Conservation (phyloP, 78 protist species). For the Guillardia theta region DNA sequence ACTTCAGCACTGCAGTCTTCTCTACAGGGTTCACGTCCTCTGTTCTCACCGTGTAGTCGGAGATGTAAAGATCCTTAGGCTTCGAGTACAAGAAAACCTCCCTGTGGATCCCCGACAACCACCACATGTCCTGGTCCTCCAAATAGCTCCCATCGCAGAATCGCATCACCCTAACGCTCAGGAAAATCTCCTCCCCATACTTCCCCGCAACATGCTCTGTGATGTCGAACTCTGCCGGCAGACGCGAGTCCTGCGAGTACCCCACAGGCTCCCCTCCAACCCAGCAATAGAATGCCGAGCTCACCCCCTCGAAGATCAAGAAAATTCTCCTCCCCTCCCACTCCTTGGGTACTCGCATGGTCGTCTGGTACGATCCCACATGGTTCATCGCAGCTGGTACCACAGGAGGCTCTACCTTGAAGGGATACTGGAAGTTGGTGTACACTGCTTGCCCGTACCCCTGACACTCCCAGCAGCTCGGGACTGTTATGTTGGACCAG, state of each 20-base stretch:
- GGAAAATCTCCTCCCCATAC: background rate
- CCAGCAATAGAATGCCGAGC: background rate
- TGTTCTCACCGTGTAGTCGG: background rate
- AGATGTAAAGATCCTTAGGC: background rate
- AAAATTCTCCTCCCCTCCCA: background rate
- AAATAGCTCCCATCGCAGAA: constrained; percentile 17
- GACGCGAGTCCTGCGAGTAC: constrained; percentile 38
- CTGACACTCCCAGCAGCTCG: background rate
- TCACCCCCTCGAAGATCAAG: background rate
- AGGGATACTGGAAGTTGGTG: constrained; percentile 34
- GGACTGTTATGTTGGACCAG: background rate
- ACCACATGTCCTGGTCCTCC: constrained; percentile 26
- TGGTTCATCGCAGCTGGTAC: constrained; percentile 7
- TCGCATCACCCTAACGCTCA: background rate
- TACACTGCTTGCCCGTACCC: constrained; percentile 13
- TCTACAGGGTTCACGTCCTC: too few species aligned
- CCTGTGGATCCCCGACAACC: background rate
- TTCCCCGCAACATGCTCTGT: background rate
- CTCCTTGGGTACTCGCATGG: background rate
- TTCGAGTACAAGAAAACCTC: background rate
- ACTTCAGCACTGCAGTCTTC: too few species aligned
- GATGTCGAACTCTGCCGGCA: constrained; percentile 28
- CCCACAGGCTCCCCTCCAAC: background rate
- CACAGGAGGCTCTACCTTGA: background rate
- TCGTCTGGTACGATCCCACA: background rate